Conservation (phyloP, 2,329 filamentous ascomycete species). For the Ophiostoma piceae region DNA sequence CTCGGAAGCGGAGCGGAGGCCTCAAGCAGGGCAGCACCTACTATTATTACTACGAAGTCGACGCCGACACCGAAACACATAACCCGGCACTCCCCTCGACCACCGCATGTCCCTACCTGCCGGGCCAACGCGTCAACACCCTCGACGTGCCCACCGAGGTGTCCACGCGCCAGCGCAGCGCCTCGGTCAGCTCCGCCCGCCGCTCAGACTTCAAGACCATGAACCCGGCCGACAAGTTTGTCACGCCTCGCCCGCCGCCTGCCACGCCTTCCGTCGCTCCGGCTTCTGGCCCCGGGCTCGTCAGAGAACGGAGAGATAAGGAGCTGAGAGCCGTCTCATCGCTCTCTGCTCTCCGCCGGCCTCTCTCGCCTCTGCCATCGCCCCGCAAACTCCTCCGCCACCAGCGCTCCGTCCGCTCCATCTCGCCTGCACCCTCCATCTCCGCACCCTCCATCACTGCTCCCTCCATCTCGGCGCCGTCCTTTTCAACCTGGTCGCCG, state of each 20-base stretch:
- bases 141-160: constrained; percentile 73
- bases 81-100: constrained; percentile 69
- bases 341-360: not conserved
- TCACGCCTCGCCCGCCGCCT: constrained; percentile 58
- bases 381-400: constrained; percentile 30
- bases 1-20: constrained; percentile 59
- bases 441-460: constrained; percentile 17
- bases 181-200: constrained; percentile 57
- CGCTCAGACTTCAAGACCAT: constrained; percentile 63
- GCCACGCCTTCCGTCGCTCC: constrained; percentile 33
- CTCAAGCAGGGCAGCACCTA: constrained; percentile 90
- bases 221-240: constrained; percentile 71
- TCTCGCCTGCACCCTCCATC: constrained; percentile 45
- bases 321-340: constrained; percentile 10
- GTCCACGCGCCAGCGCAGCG: constrained; percentile 54
- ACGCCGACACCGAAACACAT: constrained; percentile 70
- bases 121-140: constrained; percentile 81
- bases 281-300: not conserved
- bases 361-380: constrained; percentile 12
- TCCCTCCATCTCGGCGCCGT: not conserved
- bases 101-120: constrained; percentile 75
- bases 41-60: constrained; percentile 93
- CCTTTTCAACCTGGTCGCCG: constrained; percentile 30
- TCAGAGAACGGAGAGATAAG: not conserved
- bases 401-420: constrained; percentile 41